These are phyloP conservation scores for Pyrenochaeta sp. DNA, from an alignment of 2,329 filamentous ascomycete species.

Conservation along the genomic window DNA sequence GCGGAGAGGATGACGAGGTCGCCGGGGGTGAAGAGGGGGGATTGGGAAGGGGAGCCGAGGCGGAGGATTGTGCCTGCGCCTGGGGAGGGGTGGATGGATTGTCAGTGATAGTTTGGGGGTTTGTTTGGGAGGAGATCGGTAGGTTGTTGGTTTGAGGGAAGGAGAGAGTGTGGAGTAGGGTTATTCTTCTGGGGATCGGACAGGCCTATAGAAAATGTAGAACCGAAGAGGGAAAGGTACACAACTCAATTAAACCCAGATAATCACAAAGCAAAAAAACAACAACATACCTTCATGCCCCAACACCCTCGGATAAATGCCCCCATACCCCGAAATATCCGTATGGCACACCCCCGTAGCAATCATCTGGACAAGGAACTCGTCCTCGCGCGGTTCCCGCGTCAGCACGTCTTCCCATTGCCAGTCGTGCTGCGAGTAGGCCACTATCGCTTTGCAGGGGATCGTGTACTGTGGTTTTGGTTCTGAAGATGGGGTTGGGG, in stretches of 20 bases:
- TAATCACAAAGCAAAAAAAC: too few species aligned
- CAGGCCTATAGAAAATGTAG: neutral
- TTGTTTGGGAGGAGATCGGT: too few species aligned
- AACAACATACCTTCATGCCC: constrained; percentile 64
- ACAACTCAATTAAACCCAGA: too few species aligned
- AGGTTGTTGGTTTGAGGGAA: neutral
- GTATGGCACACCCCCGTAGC: constrained; percentile 65
- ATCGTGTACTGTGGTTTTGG: constrained; percentile 15
- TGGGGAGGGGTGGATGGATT: constrained; percentile 7
- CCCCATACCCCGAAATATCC: constrained; percentile 47
- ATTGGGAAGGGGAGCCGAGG: constrained; percentile 48
- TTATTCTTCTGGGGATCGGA: neutral
- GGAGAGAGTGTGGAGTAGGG: too few species aligned
- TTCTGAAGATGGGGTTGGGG: too few species aligned
- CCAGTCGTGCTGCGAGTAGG: constrained; percentile 22
- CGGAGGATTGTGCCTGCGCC: constrained; percentile 59
- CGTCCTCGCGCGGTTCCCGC: constrained; percentile 51
- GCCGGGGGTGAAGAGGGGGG: constrained; percentile 51
- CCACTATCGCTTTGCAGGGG: constrained; percentile 21
- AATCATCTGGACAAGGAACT: constrained; percentile 62
- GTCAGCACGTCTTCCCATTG: constrained; percentile 19
- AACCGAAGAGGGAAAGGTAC: neutral
- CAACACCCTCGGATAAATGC: constrained; percentile 56
- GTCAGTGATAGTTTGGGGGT: too few species aligned
- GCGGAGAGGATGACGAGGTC: constrained; percentile 60